Evolutionary conservation across 2,329 filamentous ascomycete species (phyloP), one percentile per base, ranked within the genome.

Genomic region (Ceratocystis lukuohia): DNA sequence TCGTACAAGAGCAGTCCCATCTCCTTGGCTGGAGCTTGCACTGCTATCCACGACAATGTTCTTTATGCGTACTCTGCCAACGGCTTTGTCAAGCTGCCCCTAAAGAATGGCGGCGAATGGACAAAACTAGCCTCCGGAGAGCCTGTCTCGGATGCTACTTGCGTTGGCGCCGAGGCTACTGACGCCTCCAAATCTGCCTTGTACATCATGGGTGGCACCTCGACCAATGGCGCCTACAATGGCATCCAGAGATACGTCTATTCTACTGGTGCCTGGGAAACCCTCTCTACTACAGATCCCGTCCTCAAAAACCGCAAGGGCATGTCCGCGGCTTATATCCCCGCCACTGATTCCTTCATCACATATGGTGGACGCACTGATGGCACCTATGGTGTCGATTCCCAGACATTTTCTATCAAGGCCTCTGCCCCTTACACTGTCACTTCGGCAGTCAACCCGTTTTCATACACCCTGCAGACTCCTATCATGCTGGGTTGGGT

Each of bases 11-110:
- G 61, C 20, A 65, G 62, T 64, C 78, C 82, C 65, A 81, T 85
- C 73, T 79, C 86, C 69, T 78, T 96, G 74, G 83, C 85, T 74
- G 85, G 87, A 75, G 86, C 89, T 72, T 97, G 93, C 77, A 91
- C 91, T 67, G 84, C 88, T 72, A 82, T 96, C 69, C 80, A 89
- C 78, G 80, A 91, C 73, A 86, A 91, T 74, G 91, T 86, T 12
- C 84, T 97, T 65, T 97, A 95, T 77, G 86, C 88, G 59, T 96
- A 90, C 75, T 89, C 90, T 5, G 77, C 84, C 7, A 77, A 83
- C 61, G 88, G 85, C 33, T 92, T 97, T 71, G 84, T 91, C 74
- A 88, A 88, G 7, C 76, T 97, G 70, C 76, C 80, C 12, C 77
- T 97, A 69, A 76, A 82, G 69, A 76, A 85, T 70, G 88, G 88